phyloP scores from a whole-genome alignment of 257 asterid genomes.

The Pogostemon cablin region DNA sequence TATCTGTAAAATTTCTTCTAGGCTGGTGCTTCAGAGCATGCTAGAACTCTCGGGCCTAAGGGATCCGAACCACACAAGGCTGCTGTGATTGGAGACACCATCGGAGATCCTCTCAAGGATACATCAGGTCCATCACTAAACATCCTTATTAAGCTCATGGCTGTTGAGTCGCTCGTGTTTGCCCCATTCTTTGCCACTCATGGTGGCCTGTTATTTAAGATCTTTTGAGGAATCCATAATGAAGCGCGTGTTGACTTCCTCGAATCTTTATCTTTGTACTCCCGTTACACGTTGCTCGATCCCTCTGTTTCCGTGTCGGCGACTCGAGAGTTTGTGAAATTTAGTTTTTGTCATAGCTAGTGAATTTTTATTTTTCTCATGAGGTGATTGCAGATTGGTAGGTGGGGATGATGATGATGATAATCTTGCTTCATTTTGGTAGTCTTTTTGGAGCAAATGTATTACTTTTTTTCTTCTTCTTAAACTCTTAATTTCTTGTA shows the following conservation, averaged over 20 bases:
- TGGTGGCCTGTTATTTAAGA: conserved; percentile 62
- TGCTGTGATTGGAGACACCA: conserved; percentile 77
- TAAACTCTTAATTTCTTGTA: not conserved
- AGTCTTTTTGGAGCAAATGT: conserved; percentile 26
- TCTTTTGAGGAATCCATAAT: conserved; percentile 27
- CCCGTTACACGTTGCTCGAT: not conserved
- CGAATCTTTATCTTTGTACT: not conserved
- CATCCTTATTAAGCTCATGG: conserved; percentile 81
- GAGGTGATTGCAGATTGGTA: conserved; percentile 32
- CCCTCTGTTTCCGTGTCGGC: conserved; percentile 2
- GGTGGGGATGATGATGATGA: conserved; percentile 33
- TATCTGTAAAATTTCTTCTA: conserved; percentile 11
- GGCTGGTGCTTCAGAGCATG: conserved; percentile 73
- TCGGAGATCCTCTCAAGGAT: conserved; percentile 69
- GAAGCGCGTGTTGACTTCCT: not conserved
- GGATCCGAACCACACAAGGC: conserved; percentile 83
- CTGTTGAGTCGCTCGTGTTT: conserved; percentile 71
- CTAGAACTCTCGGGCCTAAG: conserved; percentile 62
- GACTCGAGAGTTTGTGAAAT: conserved; percentile 7
- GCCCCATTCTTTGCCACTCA: conserved; percentile 77
- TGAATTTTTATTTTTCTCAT: conserved; percentile 32
- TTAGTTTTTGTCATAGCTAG: conserved; percentile 36
- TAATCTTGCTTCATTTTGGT: conserved; percentile 23
- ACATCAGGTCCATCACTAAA: conserved; percentile 73
- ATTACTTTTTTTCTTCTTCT: conserved; percentile 14